phyloP scores from a whole-genome alignment of 176 grass and related monocot genomes.

The Pharus latifolius region DNA sequence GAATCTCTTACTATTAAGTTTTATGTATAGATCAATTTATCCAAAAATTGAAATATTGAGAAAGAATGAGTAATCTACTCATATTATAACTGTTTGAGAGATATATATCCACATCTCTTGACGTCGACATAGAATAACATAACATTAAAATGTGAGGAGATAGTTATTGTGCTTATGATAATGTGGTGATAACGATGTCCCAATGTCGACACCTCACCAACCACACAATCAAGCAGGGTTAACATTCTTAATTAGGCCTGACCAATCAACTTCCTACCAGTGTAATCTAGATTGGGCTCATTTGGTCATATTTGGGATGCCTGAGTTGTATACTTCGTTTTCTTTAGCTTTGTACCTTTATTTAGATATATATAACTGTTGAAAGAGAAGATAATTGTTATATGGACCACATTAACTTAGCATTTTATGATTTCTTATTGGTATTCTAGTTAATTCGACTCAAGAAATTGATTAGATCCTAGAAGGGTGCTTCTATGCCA shows the following conservation, averaged over 20 bases:
- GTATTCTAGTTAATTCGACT: background rate
- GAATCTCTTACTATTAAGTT: too few species aligned
- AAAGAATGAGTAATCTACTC: too few species aligned
- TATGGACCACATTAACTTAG: background rate
- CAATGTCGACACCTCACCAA: slow-evolving; percentile 26
- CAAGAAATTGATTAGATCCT: background rate
- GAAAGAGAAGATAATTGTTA: background rate
- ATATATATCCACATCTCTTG: slow-evolving; percentile 9
- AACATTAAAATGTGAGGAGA: background rate
- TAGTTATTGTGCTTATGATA: background rate
- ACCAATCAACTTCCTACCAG: background rate
- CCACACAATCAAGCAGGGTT: slow-evolving; percentile 21
- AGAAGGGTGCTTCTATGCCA: background rate
- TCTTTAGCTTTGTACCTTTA: background rate
- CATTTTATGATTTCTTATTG: background rate
- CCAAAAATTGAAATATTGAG: too few species aligned
- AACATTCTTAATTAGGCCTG: background rate
- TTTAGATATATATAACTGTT: background rate
- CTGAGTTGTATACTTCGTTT: background rate
- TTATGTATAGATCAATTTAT: too few species aligned
- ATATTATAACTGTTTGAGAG: too few species aligned
- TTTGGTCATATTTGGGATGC: slow-evolving; percentile 13
- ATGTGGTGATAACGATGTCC: slow-evolving; percentile 20
- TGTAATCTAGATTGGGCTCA: background rate
- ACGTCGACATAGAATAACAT: slow-evolving; percentile 22